Base-by-base conservation (phyloP, 2,329 filamentous ascomycete species). In the Phialocephala subalpina region DNA sequence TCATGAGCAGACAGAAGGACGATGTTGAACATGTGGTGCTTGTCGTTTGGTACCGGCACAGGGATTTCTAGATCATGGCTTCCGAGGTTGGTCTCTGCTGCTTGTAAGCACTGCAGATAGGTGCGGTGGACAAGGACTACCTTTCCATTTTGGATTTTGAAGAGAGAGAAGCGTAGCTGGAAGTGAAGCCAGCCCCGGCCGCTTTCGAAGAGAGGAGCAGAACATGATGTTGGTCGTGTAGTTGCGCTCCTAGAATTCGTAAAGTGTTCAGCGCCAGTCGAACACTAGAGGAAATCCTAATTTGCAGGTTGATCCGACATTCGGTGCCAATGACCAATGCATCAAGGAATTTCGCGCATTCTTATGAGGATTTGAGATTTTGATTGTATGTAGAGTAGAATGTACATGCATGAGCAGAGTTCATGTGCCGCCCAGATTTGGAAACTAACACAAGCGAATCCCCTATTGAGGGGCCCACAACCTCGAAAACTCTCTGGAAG, bases 61-160 rank as follows among this genome's bases (percentile, higher is more conserved):
- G 75, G 73, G 36, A 78, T 63, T 18, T 69, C 69, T 36, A 77
- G 1, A 56, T 78, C 76, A 62, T 75, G 71, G 3, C 70, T 76
- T 12, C 72, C 65, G 38, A 77, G 68, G 1, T 38, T 56, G 29
- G 59, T 58, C 63, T 77, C 74, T 76, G 47, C 9, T n/a, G 0
- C 25, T 20, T 25, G 36, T 68, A 42, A 70, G 66, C 49, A 61
- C 59, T 12, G n/a, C n/a, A 40, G 4, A 22, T 36, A 25, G 35
- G 33, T 55, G 27, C 5, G 52, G 38, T 25, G 20, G 27, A 6
- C 22, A 22, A 40, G 29, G 47, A 63, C 58, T 49, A 77, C 77
- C 77, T 74, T 69, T 61, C 76, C 76, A 78, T 74, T 63, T 72
- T 57, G 70, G 70, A 45, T 58, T 27, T 47, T 72, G 59, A 18